These are phyloP conservation scores for Backusella tuberculispora DNA, from an alignment of 192 early-diverging fungal species.

Conservation along the genomic window DNA sequence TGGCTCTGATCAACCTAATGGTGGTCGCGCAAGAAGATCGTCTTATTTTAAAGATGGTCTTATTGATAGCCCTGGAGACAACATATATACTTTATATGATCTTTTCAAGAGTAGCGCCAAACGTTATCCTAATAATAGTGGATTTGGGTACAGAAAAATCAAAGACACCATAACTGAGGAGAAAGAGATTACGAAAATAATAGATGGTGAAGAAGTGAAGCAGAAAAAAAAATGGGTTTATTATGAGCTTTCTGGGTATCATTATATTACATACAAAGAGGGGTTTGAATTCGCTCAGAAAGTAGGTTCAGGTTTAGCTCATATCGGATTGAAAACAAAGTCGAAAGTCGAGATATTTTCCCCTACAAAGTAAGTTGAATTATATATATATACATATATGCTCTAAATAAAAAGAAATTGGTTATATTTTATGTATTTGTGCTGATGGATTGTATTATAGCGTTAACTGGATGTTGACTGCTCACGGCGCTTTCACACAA, in stretches of 20 bases:
- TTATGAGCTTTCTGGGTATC: constrained; percentile 76
- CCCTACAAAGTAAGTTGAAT: constrained; percentile 59
- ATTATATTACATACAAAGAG: constrained; percentile 81
- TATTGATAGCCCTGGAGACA: constrained; percentile 42
- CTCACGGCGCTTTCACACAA: constrained; percentile 67
- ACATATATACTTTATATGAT: constrained; percentile 72
- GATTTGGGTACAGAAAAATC: constrained; percentile 72
- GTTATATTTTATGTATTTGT: constrained; percentile 45
- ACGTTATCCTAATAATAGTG: constrained; percentile 55
- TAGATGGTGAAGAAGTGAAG: constrained; percentile 57
- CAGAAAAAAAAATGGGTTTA: constrained; percentile 84
- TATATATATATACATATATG: not conserved
- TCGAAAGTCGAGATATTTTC: constrained; percentile 69
- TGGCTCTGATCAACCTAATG: constrained; percentile 21
- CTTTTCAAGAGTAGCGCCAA: constrained; percentile 61
- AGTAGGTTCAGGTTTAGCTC: constrained; percentile 72
- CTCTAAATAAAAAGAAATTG: not conserved
- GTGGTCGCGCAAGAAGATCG: constrained; percentile 52
- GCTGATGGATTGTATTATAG: constrained; percentile 11
- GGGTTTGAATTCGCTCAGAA: constrained; percentile 50
- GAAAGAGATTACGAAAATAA: constrained; percentile 67
- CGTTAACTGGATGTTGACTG: constrained; percentile 36
- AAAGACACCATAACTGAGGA: constrained; percentile 70
- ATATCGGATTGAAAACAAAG: constrained; percentile 59
- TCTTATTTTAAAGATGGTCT: constrained; percentile 51